These are phyloP conservation scores for Pseudoscleropodium purum DNA, from an alignment of 225 moss, liverwort and hornwort species.

Conservation along the genomic window DNA sequence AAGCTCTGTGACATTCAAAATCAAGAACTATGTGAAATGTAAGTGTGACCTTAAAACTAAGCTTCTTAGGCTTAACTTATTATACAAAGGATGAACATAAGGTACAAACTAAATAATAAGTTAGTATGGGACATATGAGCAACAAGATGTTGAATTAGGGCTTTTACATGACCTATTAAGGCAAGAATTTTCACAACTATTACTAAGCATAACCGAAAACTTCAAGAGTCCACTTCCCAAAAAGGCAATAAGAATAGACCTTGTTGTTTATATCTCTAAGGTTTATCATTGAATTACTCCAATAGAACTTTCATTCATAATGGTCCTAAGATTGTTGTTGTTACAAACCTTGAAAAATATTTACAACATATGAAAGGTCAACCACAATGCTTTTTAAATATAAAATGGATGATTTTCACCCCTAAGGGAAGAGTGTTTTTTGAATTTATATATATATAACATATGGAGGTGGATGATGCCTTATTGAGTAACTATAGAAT, in stretches of 20 bases:
- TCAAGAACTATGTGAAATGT: too few species aligned
- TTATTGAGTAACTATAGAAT: not conserved
- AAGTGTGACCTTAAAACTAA: too few species aligned
- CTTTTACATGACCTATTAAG: not conserved
- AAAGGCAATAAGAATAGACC: too few species aligned
- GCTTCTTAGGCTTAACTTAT: too few species aligned
- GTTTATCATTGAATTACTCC: rapidly evolving
- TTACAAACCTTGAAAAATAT: not conserved
- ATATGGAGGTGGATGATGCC: rapidly evolving
- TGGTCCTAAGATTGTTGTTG: rapidly evolving
- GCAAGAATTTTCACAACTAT: rapidly evolving
- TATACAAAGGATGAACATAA: too few species aligned
- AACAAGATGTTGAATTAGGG: too few species aligned
- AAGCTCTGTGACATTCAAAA: too few species aligned
- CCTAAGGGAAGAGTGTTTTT: not conserved
- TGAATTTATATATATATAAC: not conserved
- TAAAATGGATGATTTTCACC: not conserved
- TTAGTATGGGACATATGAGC: too few species aligned
- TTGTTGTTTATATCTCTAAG: rapidly evolving
- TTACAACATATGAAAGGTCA: not conserved
- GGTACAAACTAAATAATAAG: too few species aligned
- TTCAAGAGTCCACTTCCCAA: not conserved
- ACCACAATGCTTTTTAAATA: not conserved
- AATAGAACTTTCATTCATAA: not conserved
- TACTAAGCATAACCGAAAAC: rapidly evolving